These are phyloP conservation scores for Ambrosiella cleistominuta DNA, from an alignment of 2,329 filamentous ascomycete species.

Conservation along the genomic window DNA sequence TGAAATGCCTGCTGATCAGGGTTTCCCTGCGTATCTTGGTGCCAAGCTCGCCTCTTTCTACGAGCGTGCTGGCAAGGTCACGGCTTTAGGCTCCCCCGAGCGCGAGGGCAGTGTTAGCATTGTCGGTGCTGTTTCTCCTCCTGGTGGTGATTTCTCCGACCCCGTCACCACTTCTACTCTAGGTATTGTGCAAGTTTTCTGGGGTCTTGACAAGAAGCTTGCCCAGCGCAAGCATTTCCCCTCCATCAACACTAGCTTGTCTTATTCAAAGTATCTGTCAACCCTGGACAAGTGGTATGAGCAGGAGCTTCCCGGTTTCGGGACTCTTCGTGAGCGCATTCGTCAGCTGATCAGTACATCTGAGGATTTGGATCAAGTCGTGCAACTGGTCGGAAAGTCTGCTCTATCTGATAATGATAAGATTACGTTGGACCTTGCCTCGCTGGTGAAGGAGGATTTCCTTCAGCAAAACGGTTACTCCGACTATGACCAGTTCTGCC, in stretches of 20 bases:
- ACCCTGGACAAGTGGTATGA: slow-evolving; percentile 88
- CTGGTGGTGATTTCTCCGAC: slow-evolving; percentile 97
- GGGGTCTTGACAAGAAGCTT: slow-evolving; percentile 99
- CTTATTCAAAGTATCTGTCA: slow-evolving; percentile 91
- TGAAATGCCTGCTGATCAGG: slow-evolving; percentile 99
- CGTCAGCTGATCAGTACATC: slow-evolving; percentile 86
- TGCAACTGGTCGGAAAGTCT: slow-evolving; percentile 95
- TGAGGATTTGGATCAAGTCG: slow-evolving; percentile 94
- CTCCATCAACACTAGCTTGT: slow-evolving; percentile 85
- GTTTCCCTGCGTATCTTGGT: slow-evolving; percentile 94
- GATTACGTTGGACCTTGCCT: slow-evolving; percentile 88
- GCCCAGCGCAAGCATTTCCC: slow-evolving; percentile 98
- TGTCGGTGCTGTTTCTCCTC: slow-evolving; percentile 90
- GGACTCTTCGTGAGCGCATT: slow-evolving; percentile 78
- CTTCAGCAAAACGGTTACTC: slow-evolving; percentile 98
- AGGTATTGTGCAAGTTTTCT: slow-evolving; percentile 97
- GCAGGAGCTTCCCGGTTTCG: slow-evolving; percentile 86
- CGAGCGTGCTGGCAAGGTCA: slow-evolving; percentile 84
- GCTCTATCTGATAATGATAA: slow-evolving; percentile 93
- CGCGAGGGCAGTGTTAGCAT: slow-evolving; percentile 89
- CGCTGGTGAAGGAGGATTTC: slow-evolving; percentile 93
- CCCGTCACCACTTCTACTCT: slow-evolving; percentile 88
- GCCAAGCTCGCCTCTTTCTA: slow-evolving; percentile 98
- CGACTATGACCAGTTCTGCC: slow-evolving; percentile 98
- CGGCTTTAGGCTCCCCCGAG: slow-evolving; percentile 73